Base-by-base conservation (phyloP, 1,139 yeast species). In the Candida sojae region DNA sequence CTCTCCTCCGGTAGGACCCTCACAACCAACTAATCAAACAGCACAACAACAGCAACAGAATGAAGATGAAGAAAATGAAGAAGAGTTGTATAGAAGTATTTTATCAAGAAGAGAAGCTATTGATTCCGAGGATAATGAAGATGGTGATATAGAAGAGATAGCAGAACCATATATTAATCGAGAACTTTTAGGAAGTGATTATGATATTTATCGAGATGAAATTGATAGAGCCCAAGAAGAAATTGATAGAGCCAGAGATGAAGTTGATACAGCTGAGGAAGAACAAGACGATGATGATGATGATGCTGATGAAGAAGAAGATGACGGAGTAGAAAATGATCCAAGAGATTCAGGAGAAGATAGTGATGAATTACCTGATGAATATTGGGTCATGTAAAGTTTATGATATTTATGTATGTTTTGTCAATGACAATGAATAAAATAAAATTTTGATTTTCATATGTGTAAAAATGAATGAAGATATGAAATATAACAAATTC, bases 71-170 rank as follows among this genome's bases (percentile, higher is more conserved):
- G 53, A 46, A 6, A 47, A 45, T 10, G 48, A 41, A 10, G 54
- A 48, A 32, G 50, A 48, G 17, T 12, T 39, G 17, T 37, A 43
- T 21, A 38, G 40, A 28, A 45, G 45, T 25, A 39, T 46, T n/a
- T 34, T 47, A 17, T 39, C 46, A 12, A 44, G 53, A 45, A 47
- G 52, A 34, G 55, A 48, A 31, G 56, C 49, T 4, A 50, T 46
- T 36, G 49, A 52, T 35, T 55, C 53, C 26, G 55, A 50, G 35
- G 51, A 46, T 17, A 48, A 53, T 25, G 54, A 47, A 2, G 61
- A 53, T 34, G 56, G 51, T 13, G 52, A 35, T 17, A 52, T 44
- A 26, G 50, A 47, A 2, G 51, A 48, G 21, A 53, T 48, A 5
- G 58, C 47, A 34, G 48, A 47, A 25, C 46, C 40, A 12, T 47